phyloP scores from a whole-genome alignment of 2,329 filamentous ascomycete genomes.

The Hypoxylon rubiginosum region DNA sequence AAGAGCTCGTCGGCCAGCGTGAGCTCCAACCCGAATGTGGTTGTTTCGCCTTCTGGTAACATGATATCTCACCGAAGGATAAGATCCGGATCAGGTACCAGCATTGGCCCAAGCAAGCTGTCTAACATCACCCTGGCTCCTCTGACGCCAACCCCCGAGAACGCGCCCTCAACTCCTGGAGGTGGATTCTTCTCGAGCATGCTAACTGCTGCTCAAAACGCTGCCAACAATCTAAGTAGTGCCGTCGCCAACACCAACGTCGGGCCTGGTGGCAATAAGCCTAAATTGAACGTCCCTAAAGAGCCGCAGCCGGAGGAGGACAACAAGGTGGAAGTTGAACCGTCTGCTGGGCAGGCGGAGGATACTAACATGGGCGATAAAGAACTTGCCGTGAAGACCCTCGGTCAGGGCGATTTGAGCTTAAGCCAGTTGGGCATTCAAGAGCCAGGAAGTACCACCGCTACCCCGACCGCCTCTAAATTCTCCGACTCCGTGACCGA shows the following conservation, averaged over 20 bases:
- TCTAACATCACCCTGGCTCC: conserved; percentile 81
- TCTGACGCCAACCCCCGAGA: conserved; percentile 81
- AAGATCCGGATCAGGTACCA: conserved; percentile 66
- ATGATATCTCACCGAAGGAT: conserved; percentile 77
- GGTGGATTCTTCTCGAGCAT: conserved; percentile 93
- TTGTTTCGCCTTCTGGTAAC: conserved; percentile 73
- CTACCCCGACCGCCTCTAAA: conserved; percentile 69
- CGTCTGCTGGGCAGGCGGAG: conserved; percentile 57
- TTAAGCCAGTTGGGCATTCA: conserved; percentile 88
- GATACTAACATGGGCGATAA: conserved; percentile 66
- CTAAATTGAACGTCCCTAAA: conserved; percentile 52
- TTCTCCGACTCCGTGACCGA: conserved; percentile 64
- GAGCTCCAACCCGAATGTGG: conserved; percentile 62
- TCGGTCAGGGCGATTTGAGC: conserved; percentile 90
- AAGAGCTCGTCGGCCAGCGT: conserved; percentile 43
- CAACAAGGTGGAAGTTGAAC: conserved; percentile 60
- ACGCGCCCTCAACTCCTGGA: conserved; percentile 64
- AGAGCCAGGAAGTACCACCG: conserved; percentile 67
- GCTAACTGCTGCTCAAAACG: conserved; percentile 92
- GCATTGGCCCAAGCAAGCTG: conserved; percentile 83
- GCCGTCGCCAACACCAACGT: conserved; percentile 78
- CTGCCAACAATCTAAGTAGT: conserved; percentile 80
- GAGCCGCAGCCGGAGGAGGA: conserved; percentile 52
- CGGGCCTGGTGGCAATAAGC: conserved; percentile 64
- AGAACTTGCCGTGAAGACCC: conserved; percentile 85